phyloP scores from a whole-genome alignment of 805 yeast species.

The Yamadazyma sp. region DNA sequence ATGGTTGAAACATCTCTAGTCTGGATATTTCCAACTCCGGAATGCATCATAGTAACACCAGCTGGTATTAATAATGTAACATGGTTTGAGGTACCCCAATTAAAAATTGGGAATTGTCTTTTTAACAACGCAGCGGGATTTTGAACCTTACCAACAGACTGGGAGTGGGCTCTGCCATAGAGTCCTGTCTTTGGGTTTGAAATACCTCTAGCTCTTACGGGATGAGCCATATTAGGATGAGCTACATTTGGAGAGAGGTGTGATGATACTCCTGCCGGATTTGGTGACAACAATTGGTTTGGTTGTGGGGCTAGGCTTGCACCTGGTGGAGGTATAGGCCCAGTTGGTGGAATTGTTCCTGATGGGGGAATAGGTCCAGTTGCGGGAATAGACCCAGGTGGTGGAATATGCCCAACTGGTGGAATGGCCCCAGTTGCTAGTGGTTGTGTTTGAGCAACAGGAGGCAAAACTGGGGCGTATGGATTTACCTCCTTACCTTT shows the following conservation, averaged over 20 bases:
- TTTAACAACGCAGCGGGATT: slow-evolving; percentile 54
- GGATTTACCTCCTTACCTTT: slow-evolving; percentile 41
- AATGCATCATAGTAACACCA: slow-evolving; percentile 14
- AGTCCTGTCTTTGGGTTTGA: slow-evolving; percentile 16
- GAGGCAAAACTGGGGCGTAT: slow-evolving; percentile 30
- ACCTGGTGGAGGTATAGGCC: too few species aligned
- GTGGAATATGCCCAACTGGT: slow-evolving; percentile 6
- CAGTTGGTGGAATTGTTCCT: too few species aligned
- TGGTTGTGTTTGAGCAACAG: slow-evolving; percentile 1
- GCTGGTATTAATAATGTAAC: slow-evolving; percentile 27
- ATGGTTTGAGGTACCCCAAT: slow-evolving; percentile 48
- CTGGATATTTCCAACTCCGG: slow-evolving; percentile 29
- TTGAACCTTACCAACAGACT: slow-evolving; percentile 26
- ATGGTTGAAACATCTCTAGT: slow-evolving; percentile 23
- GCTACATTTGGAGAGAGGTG: slow-evolving; percentile 3
- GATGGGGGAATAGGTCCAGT: neutral
- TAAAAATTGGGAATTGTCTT: slow-evolving; percentile 74
- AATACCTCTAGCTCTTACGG: slow-evolving; percentile 10
- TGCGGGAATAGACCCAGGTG: slow-evolving; percentile 1
- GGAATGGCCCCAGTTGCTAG: neutral
- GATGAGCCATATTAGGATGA: neutral
- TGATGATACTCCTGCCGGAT: neutral
- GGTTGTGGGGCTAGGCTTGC: too few species aligned
- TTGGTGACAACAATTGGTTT: slow-evolving; percentile 1
- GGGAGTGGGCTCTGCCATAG: slow-evolving; percentile 24